Base-by-base conservation (phyloP, 2,329 filamentous ascomycete species). In the Aspergillus sp. region DNA sequence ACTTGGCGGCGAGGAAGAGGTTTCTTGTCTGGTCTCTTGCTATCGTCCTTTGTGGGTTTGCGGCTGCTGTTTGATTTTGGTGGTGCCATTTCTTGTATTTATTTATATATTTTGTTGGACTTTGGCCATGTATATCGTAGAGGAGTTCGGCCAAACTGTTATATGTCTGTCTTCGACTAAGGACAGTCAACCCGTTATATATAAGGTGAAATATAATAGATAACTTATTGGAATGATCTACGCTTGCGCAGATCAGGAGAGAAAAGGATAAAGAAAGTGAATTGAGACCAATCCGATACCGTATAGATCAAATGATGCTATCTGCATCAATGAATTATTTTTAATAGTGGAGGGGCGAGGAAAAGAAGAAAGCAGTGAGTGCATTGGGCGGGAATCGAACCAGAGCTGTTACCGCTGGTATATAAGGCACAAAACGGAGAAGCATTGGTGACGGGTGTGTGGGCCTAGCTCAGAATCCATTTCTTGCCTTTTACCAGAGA, bases 401-500 rank as follows among this genome's bases (percentile, higher is more conserved):
- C 31, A 1, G 7, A 3, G 31, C 6, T 14, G 17, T 45, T 9
- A 2, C 1, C 6, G 12, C 27, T 31, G 33, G 51, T 51, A 58
- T 50, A 51, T 46, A 55, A 31, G 6, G 0, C 19, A 46, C 3
- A 43, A 41, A 19, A n/a, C 11, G 21, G 8, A n/a, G 6, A 4
- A 7, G 6, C 2, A 1, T 2, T 6, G 19, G 31, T 46, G 39
- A 58, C 48, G 56, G 56, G 56, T 58, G 56, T 55, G 56, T 58
- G 56, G 56, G 56, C 56, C 84, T 87, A 87, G 81, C 79, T 72
- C 79, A 82, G 85, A 87, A 88, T 84, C 85, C 84, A 87, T 85
- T 85, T 87, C 85, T 88, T 88, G 85, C 85, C 85, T 87, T 89
- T 89, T 89, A 89, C 86, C 86, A 89, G 87, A 88, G 86, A 86